A percentile compares a stretch with the other conserved stretches of the same genome.
Conservation (phyloP, 2,329 filamentous ascomycete genomes). For the Apiospora rasikravindrae region DNA sequence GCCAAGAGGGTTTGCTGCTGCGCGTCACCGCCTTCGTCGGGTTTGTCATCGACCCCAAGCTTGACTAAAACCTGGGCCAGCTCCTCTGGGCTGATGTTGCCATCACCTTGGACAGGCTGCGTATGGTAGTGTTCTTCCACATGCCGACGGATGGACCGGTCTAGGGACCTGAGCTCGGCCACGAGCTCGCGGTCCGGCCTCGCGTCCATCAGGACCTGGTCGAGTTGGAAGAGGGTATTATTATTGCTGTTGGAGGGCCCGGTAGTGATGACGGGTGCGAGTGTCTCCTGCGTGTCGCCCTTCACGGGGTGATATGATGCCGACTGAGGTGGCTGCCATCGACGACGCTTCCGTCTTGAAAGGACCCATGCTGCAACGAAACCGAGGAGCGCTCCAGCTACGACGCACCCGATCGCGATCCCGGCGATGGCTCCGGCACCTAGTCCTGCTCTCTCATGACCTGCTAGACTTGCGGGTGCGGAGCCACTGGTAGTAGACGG, state of each 20-base stretch:
- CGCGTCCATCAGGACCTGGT: conserved; percentile 44
- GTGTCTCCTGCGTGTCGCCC: conserved; percentile 27
- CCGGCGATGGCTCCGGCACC: conserved; percentile 34
- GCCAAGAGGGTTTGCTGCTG: not conserved
- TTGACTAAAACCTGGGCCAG: conserved; percentile 33
- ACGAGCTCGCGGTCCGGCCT: conserved; percentile 44
- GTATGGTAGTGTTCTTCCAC: conserved; percentile 46
- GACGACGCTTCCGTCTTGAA: conserved; percentile 29
- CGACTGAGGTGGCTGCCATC: conserved; percentile 21
- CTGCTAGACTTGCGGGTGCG: not conserved
- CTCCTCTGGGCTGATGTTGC: not conserved
- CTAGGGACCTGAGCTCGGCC: conserved; percentile 40
- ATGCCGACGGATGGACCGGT: conserved; percentile 45
- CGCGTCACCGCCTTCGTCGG: not conserved
- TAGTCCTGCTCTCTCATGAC: not conserved
- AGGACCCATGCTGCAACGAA: conserved; percentile 35
- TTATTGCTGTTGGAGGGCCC: conserved; percentile 17
- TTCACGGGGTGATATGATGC: conserved; percentile 21
- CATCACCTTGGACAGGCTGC: conserved; percentile 29
- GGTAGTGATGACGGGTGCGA: conserved; percentile 19
- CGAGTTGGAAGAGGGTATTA: conserved; percentile 30
- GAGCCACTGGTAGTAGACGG: not conserved
- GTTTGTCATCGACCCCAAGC: conserved; percentile 26
- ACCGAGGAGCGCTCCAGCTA: conserved; percentile 36
- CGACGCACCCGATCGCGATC: conserved; percentile 36